Evolutionary conservation across 2,329 filamentous ascomycete genomes (phyloP).

Genomic region (Aspergillus sp.): DNA sequence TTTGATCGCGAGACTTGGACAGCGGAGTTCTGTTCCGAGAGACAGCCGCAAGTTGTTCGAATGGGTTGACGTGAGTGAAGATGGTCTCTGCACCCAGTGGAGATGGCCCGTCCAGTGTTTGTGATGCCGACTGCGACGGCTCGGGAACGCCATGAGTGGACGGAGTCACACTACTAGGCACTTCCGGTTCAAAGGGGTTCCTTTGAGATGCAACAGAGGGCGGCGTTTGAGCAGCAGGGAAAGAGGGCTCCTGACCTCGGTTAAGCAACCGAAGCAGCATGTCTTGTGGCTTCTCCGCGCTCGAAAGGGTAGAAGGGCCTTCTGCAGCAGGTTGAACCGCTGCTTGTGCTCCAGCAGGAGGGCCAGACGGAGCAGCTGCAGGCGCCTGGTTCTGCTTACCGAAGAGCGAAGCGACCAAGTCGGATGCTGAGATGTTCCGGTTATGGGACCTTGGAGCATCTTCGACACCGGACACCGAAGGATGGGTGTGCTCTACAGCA

Average conservation of each 20-base stretch:
- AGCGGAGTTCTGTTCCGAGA: constrained; percentile 64
- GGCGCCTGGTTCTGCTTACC: constrained; percentile 43
- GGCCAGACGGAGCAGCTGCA: constrained; percentile 32
- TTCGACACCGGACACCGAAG: constrained; percentile 30
- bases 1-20: constrained; percentile 44
- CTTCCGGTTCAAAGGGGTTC: constrained; percentile 23
- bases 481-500: constrained; percentile 32
- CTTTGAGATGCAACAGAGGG: constrained; percentile 43
- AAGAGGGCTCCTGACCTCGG: constrained; percentile 47
- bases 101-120: constrained; percentile 39
- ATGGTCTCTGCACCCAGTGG: constrained; percentile 49
- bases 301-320: constrained; percentile 27
- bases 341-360: constrained; percentile 22
- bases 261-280: constrained; percentile 86
- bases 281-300: constrained; percentile 75
- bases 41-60: constrained; percentile 69
- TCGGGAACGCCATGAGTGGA: constrained; percentile 24
- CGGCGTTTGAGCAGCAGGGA: constrained; percentile 44
- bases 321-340: constrained; percentile 29
- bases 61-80: constrained; percentile 75
- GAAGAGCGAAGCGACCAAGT: constrained; percentile 62
- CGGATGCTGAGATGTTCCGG: constrained; percentile 57
- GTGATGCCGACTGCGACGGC: constrained; percentile 23
- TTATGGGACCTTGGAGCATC: constrained; percentile 34
- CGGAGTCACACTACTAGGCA: constrained; percentile 8